Evolutionary conservation across 176 grass and related monocot species (phyloP).

Genomic region (Dendrocalamus sinicus): DNA sequence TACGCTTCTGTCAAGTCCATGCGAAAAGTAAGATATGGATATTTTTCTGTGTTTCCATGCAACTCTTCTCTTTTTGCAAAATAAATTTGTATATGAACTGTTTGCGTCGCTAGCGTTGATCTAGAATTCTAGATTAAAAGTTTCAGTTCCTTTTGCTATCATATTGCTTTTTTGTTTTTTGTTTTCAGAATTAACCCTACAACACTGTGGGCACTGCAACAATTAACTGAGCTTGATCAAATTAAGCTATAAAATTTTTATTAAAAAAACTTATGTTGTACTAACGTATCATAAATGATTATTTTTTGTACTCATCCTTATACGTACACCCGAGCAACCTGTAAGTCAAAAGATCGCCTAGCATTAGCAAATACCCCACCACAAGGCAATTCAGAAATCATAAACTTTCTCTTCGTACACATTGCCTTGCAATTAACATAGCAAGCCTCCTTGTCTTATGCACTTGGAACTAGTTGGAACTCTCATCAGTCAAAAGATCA

Average conservation of each 20-base stretch:
- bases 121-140: background rate
- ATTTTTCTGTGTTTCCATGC: background rate
- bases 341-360: background rate
- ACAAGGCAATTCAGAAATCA: background rate
- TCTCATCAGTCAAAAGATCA: background rate
- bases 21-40: background rate
- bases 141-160: background rate
- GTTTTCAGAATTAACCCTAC: background rate
- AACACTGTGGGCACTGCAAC: background rate
- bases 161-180: background rate
- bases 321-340: background rate
- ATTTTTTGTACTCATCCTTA: background rate
- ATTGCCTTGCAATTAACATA: background rate
- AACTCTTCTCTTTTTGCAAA: background rate
- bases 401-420: background rate
- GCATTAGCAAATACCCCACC: background rate
- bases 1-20: background rate
- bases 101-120: background rate
- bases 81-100: background rate
- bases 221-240: background rate
- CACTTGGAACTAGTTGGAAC: conserved; percentile 23
- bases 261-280: background rate
- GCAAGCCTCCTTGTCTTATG: conserved; percentile 6
- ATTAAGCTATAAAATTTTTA: background rate
- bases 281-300: background rate